Conservation (phyloP, 768 basidiomycete species). For the Hemileccinum rubropunctum region DNA sequence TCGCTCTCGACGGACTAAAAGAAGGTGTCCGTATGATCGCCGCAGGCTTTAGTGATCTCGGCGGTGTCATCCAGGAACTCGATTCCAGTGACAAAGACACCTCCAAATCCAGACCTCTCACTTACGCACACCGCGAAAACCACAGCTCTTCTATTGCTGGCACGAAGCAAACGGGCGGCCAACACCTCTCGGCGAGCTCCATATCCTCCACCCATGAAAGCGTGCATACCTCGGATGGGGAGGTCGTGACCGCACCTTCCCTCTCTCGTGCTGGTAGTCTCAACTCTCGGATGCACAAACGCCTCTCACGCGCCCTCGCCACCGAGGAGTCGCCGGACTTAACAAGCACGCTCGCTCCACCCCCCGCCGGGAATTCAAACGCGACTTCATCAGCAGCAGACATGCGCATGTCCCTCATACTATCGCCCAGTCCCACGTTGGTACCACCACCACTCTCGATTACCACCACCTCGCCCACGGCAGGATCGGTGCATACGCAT, state of each 20-base stretch:
- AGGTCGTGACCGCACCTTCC: background rate
- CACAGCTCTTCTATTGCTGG: slow-evolving; percentile 24
- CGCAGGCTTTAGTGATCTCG: slow-evolving; percentile 38
- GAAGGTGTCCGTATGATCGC: slow-evolving; percentile 64
- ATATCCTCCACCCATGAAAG: slow-evolving; percentile 41
- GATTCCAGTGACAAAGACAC: background rate
- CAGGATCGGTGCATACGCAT: background rate
- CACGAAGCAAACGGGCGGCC: slow-evolving; percentile 21
- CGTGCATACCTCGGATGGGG: background rate
- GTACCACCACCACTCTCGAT: background rate
- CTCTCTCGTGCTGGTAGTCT: slow-evolving; percentile 19
- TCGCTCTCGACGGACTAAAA: slow-evolving; percentile 55
- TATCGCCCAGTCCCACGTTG: slow-evolving; percentile 13
- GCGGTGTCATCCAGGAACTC: slow-evolving; percentile 18
- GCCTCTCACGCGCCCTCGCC: background rate
- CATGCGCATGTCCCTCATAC: slow-evolving; percentile 6
- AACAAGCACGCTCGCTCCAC: background rate
- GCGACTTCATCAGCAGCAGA: slow-evolving; percentile 6
- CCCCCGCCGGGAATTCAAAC: background rate
- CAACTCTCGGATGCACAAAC: slow-evolving; percentile 12
- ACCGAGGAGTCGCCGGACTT: background rate
- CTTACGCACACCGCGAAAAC: slow-evolving; percentile 9
- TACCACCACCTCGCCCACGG: background rate
- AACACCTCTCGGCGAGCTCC: slow-evolving; percentile 45
- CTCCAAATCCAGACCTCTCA: background rate